Conservation (phyloP, 1,284 basidiomycete genomes). For the Papiliotrema laurentii region DNA sequence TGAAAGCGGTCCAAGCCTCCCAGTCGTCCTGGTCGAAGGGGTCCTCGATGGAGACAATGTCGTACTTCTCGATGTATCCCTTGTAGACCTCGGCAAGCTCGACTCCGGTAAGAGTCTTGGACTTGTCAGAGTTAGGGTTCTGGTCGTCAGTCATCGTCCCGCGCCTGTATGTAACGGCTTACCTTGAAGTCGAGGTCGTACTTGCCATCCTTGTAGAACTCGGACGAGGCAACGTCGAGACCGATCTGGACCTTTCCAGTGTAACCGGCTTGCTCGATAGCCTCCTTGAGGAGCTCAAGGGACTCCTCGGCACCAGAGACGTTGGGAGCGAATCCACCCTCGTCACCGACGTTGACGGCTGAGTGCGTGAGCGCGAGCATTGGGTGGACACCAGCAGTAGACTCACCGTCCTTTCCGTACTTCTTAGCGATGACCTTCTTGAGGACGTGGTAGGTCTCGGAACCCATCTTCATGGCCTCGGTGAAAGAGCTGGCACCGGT, state of each 20-base stretch:
- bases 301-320: slow-evolving; percentile 95
- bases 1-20: slow-evolving; percentile 96
- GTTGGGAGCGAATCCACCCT: slow-evolving; percentile 99
- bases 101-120: slow-evolving; percentile 89
- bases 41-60: slow-evolving; percentile 96
- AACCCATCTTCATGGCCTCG: slow-evolving; percentile 97
- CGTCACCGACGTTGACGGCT: slow-evolving; percentile 98
- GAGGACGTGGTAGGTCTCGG: slow-evolving; percentile 96
- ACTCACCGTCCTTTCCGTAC: slow-evolving; percentile 96
- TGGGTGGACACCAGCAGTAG: too few species aligned
- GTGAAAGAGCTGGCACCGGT: slow-evolving; percentile 88
- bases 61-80: slow-evolving; percentile 81
- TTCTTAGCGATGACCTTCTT: slow-evolving; percentile 99
- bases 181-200: slow-evolving; percentile 92
- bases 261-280: slow-evolving; percentile 97
- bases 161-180: slow-evolving; percentile 21
- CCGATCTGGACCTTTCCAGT: slow-evolving; percentile 98
- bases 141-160: slow-evolving; percentile 50
- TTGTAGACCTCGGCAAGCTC: slow-evolving; percentile 95
- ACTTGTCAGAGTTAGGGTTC: slow-evolving; percentile 97
- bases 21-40: slow-evolving; percentile 99
- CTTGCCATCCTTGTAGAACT: slow-evolving; percentile 99
- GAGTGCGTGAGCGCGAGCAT: slow-evolving; percentile 6
- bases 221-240: slow-evolving; percentile 97
- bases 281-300: slow-evolving; percentile 90